phyloP scores from a whole-genome alignment of 495 filamentous ascomycete genomes.

The Penicillium subrubescens region DNA sequence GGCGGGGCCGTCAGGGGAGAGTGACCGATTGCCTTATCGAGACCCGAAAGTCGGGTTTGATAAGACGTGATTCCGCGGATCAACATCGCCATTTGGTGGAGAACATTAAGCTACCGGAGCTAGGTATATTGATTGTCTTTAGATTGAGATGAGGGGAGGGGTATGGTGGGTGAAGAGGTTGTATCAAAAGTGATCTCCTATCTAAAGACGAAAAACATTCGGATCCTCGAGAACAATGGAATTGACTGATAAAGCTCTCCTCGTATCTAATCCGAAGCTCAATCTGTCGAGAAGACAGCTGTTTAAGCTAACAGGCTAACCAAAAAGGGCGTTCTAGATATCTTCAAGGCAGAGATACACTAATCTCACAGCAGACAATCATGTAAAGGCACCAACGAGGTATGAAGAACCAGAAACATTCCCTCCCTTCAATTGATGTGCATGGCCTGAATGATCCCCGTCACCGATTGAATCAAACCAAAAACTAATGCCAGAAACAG shows the following conservation, averaged over 20 bases:
- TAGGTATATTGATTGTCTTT: background rate
- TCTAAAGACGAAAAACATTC: background rate
- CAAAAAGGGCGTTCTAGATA: background rate
- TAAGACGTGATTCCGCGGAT: slow-evolving; percentile 1
- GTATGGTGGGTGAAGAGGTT: background rate
- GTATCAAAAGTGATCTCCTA: background rate
- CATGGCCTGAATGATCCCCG: slow-evolving; percentile 5
- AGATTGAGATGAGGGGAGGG: background rate
- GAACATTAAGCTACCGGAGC: background rate
- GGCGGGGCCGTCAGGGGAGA: background rate
- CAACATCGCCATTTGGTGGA: background rate
- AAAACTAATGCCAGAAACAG: background rate
- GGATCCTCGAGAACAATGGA: background rate
- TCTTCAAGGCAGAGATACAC: background rate
- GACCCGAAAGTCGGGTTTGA: background rate
- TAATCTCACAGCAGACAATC: background rate
- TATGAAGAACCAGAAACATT: background rate
- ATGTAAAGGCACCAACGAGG: background rate
- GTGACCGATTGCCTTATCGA: background rate
- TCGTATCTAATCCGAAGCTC: background rate
- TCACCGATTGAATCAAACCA: background rate
- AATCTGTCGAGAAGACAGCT: background rate
- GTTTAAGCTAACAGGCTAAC: background rate
- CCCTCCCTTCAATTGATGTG: background rate
- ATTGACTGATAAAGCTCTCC: background rate